A percentile compares a stretch with the other conserved stretches of the same genome.
Conservation (phyloP, 2,329 filamentous ascomycete species). For the Verticillium nubilum region DNA sequence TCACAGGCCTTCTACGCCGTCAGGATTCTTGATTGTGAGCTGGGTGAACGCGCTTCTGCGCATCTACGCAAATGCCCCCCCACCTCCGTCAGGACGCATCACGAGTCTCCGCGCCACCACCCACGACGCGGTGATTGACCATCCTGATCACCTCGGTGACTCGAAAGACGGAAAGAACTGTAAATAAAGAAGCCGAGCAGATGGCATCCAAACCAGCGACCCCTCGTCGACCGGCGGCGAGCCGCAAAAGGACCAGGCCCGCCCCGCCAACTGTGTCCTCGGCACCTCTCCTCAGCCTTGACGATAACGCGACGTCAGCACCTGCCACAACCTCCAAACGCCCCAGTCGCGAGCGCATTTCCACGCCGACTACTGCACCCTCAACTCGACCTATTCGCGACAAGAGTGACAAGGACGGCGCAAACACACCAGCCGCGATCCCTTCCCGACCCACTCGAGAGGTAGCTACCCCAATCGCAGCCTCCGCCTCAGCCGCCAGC, state of each 20-base stretch:
- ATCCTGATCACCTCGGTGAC: conserved; percentile 1
- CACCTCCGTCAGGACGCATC: conserved; percentile 11
- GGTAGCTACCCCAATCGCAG: conserved; percentile 17
- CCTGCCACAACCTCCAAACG: background rate
- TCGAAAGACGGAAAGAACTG: conserved; percentile 5
- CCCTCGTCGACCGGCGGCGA: conserved; percentile 34
- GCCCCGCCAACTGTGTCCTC: conserved; percentile 18
- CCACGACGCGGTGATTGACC: conserved; percentile 16
- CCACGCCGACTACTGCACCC: background rate
- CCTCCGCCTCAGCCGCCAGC: conserved; percentile 21
- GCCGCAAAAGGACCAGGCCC: conserved; percentile 41
- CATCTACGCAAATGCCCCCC: conserved; percentile 12
- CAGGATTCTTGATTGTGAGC: conserved; percentile 14
- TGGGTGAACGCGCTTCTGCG: conserved; percentile 10
- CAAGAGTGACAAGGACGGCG: background rate
- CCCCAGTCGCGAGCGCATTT: conserved; percentile 2
- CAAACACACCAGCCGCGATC: conserved; percentile 12
- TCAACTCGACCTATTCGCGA: background rate
- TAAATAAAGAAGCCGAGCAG: conserved; percentile 2
- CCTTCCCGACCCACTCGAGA: conserved; percentile 28
- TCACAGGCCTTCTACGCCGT: conserved; percentile 4
- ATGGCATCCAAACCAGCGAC: conserved; percentile 29
- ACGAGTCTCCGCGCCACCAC: conserved; percentile 15
- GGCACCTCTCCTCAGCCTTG: background rate
- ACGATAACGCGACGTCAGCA: background rate